Base-by-base conservation (phyloP, 129 eudicot genomes). In the Lactuca sativa region DNA sequence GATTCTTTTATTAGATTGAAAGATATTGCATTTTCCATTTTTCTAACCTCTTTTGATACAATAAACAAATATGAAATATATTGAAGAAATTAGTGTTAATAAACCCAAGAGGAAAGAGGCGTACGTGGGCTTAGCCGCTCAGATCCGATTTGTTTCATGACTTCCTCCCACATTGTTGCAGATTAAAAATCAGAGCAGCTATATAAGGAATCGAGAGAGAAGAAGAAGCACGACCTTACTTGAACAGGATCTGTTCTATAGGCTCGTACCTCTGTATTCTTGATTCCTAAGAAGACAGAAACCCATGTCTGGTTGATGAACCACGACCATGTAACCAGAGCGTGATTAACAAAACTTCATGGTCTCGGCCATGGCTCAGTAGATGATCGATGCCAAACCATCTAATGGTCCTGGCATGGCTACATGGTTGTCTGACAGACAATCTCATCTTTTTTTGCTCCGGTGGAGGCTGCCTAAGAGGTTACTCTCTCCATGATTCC, bases 201-300 rank as follows among this genome's bases (percentile, higher is more conserved):
- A 33, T 59, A 59, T 32, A 31, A 1, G 1, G 4, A n/a, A n/a
- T 18, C 21, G n/a, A n/a, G n/a, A n/a, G n/a, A n/a, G n/a, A n/a
- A n/a, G n/a, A n/a, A n/a, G 52, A 47, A 47, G 25, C 80, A 83
- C 82, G 86, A 86, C 89, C 93, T 84, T 86, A 86, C 83, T 86
- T 86, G 95, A 84, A 87, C 95, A 87, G 85, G 95, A 87, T 86
- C 86, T 86, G 89, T 84, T 84, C 85, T 84, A 87, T 85, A 88
- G 88, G 90, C 80, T 88, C 90, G 82, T 84, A 88, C 95, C 86
- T 84, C 88, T 84, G 88, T 70, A 79, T 79, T 86, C 95, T 84
- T 87, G 88, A 77, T 79, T 74, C 81, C 90, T 73, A 76, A 76
- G 77, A 78, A 84, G 90, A 80, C 88, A 82, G 89, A 73, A 48